These are phyloP conservation scores for Cyberlindnera mrakii DNA, from an alignment of 805 yeast genomes.

Conservation along the genomic window DNA sequence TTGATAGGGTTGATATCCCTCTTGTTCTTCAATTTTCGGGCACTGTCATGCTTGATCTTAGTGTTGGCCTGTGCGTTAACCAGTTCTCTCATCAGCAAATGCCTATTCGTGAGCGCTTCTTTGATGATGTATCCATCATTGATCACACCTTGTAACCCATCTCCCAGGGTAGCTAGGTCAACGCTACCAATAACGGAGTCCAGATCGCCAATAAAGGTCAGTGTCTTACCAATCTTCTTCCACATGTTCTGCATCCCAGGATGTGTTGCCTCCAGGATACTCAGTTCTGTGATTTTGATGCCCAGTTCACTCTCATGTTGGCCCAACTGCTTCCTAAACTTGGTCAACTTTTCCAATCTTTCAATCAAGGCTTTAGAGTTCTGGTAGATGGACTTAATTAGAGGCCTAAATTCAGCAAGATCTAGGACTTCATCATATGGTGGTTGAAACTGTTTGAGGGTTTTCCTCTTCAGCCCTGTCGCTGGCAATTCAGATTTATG, in stretches of 20 bases:
- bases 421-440: slow-evolving; percentile 86
- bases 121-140: slow-evolving; percentile 82
- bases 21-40: slow-evolving; percentile 63
- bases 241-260: slow-evolving; percentile 74
- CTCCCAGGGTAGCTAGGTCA: slow-evolving; percentile 71
- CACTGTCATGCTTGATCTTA: slow-evolving; percentile 61
- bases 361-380: slow-evolving; percentile 41
- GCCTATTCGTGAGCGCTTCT: slow-evolving; percentile 90
- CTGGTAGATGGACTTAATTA: slow-evolving; percentile 70
- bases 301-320: slow-evolving; percentile 53
- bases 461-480: slow-evolving; percentile 80
- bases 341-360: slow-evolving; percentile 53
- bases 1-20: slow-evolving; percentile 77
- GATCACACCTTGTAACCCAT: slow-evolving; percentile 56
- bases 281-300: slow-evolving; percentile 32
- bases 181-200: slow-evolving; percentile 65
- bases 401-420: slow-evolving; percentile 80
- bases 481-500: slow-evolving; percentile 62
- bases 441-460: slow-evolving; percentile 85
- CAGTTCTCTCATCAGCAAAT: slow-evolving; percentile 85
- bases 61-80: slow-evolving; percentile 72
- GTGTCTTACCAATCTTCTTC: slow-evolving; percentile 66
- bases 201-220: slow-evolving; percentile 69
- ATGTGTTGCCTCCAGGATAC: slow-evolving; percentile 43
- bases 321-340: slow-evolving; percentile 40